Conservation (phyloP, 2,329 filamentous ascomycete genomes). For the Colletotrichum viniferum region DNA sequence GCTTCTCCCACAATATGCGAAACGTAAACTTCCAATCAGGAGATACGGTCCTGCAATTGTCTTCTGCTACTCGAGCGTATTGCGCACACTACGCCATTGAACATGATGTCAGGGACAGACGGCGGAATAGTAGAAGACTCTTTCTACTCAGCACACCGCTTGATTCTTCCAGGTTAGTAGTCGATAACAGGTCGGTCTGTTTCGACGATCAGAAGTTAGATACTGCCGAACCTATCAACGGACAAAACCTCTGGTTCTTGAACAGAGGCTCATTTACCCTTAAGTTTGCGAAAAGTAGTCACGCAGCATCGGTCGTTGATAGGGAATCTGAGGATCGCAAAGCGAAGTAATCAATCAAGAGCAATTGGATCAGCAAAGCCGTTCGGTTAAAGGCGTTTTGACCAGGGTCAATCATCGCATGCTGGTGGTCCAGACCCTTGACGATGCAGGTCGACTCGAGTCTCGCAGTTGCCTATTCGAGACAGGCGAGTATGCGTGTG, state of each 20-base stretch:
- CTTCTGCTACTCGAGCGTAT: neutral
- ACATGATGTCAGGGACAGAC: neutral
- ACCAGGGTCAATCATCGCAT: neutral
- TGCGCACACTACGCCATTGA: neutral
- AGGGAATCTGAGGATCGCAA: neutral
- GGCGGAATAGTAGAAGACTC: neutral
- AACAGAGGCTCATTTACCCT: neutral
- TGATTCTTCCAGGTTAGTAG: neutral
- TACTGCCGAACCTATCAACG: neutral
- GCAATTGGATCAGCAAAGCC: neutral
- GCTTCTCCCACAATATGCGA: no score
- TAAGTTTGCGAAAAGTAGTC: neutral
- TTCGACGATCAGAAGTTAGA: neutral
- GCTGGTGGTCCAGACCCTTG: neutral
- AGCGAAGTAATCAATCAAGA: neutral
- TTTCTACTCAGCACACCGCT: neutral
- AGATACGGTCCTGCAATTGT: neutral
- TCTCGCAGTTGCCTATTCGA: neutral
- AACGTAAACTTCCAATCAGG: no score
- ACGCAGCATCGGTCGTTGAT: neutral
- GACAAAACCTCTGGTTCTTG: neutral
- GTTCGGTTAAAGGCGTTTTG: neutral
- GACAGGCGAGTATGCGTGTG: neutral
- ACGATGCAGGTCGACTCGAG: neutral
- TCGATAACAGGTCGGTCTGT: neutral